Conservation (phyloP, 305 asterid species). For the Coffea humblotiana region DNA sequence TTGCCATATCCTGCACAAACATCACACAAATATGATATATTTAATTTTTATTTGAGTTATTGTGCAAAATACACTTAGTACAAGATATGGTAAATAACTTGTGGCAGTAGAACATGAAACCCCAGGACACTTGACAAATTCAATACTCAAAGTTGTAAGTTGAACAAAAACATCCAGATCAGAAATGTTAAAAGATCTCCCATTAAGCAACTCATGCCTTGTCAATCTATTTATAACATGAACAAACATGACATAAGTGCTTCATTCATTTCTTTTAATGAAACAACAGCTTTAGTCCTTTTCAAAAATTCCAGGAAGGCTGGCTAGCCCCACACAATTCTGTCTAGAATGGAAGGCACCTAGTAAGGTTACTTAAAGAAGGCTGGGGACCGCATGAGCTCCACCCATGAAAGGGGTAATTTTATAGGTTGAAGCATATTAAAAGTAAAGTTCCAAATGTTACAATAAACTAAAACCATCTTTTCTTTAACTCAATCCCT, state of each 20-base stretch:
- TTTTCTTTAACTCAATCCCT: background rate
- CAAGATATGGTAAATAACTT: background rate
- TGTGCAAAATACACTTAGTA: background rate
- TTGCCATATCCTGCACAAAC: slow-evolving; percentile 72
- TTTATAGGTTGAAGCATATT: background rate
- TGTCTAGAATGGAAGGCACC: background rate
- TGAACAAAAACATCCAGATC: background rate
- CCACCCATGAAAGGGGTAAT: background rate
- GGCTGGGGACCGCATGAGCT: background rate
- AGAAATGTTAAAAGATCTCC: background rate
- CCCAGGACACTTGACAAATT: background rate
- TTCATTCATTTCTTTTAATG: background rate
- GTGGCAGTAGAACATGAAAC: too few species aligned
- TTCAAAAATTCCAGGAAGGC: background rate
- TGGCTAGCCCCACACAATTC: background rate
- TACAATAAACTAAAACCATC: too few species aligned
- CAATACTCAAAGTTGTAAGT: background rate
- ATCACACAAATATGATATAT: slow-evolving; percentile 4
- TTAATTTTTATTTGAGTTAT: background rate
- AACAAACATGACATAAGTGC: background rate
- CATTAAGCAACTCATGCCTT: background rate
- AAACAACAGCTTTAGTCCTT: background rate
- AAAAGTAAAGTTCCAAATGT: background rate
- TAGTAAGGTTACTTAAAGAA: background rate
- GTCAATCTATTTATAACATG: background rate